phyloP scores from a whole-genome alignment of 306 rosid species.

The Glycyrrhiza uralensis region DNA sequence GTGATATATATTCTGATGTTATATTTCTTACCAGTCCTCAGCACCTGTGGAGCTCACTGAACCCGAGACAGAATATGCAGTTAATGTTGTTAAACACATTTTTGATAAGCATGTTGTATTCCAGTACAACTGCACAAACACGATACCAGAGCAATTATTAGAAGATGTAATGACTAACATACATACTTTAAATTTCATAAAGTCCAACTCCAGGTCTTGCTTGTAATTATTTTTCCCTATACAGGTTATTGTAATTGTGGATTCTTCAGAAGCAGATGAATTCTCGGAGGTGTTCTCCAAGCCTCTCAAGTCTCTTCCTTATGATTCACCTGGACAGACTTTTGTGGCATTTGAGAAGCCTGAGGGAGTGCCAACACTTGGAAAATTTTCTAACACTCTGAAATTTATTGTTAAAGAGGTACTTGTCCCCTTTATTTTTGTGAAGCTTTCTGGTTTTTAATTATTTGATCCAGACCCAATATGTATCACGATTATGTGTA shows the following conservation, averaged over 20 bases:
- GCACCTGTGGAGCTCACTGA: constrained; percentile 97
- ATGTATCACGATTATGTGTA: not conserved
- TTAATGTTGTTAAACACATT: constrained; percentile 88
- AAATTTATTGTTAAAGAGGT: constrained; percentile 93
- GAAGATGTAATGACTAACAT: constrained; percentile 58
- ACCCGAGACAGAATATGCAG: constrained; percentile 96
- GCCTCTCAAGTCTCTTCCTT: constrained; percentile 89
- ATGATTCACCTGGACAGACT: constrained; percentile 91
- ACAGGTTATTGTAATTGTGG: constrained; percentile 80
- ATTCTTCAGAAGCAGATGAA: constrained; percentile 89
- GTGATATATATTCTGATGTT: constrained; percentile 10
- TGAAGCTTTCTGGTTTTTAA: not conserved
- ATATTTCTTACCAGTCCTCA: constrained; percentile 64
- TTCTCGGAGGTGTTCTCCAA: constrained; percentile 68
- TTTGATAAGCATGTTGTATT: constrained; percentile 86
- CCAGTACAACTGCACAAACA: constrained; percentile 98
- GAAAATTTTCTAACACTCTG: constrained; percentile 77
- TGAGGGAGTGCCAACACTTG: constrained; percentile 65
- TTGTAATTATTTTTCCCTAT: constrained; percentile 30
- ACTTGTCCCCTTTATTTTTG: constrained; percentile 10
- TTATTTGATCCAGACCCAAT: not conserved
- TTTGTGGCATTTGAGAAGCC: constrained; percentile 96
- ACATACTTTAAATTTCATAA: constrained; percentile 10
- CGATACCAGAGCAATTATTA: constrained; percentile 90
- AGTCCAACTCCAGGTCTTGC: constrained; percentile 2